Percentiles rank a stretch among this genome's conserved stretches.
Evolutionary conservation across 148 eudicot species (phyloP).

Genomic region (Cornus kousa): DNA sequence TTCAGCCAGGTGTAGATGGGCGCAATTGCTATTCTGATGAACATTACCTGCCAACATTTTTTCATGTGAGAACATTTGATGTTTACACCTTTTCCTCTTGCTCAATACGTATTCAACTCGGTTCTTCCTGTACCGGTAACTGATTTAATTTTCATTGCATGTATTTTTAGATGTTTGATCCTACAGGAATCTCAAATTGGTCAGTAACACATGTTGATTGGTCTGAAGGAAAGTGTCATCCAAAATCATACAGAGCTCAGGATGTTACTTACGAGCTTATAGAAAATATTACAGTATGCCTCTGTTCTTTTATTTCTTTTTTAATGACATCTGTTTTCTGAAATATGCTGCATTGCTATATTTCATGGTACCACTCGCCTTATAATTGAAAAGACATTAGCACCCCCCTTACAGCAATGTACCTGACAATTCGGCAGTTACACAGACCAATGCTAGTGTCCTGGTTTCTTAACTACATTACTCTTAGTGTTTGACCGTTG

Average conservation of each 20-base stretch:
- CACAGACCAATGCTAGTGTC: not conserved
- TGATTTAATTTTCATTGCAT: not conserved
- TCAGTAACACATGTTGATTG: conserved; percentile 96
- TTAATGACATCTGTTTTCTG: not conserved
- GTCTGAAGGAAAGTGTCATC: conserved; percentile 99
- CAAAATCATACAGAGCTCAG: conserved; percentile 67
- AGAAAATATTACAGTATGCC: conserved; percentile 69
- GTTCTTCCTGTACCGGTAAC: not conserved
- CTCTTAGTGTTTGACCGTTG: not conserved
- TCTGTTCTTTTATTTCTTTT: not conserved
- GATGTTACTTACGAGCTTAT: conserved; percentile 70
- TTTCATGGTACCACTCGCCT: not conserved
- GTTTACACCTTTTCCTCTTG: not conserved
- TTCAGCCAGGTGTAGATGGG: conserved; percentile 78
- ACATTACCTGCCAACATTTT: conserved; percentile 87
- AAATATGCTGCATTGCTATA: not conserved
- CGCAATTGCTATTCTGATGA: conserved; percentile 89
- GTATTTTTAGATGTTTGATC: conserved; percentile 75
- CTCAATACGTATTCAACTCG: not conserved
- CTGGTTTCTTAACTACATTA: not conserved
- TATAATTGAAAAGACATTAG: not conserved
- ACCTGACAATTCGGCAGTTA: not conserved
- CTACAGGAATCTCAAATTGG: conserved; percentile 81
- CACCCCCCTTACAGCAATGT: not conserved
- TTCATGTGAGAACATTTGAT: conserved; percentile 51